Percentiles rank a stretch among this genome's conserved stretches.
Conservation (phyloP, 2,329 filamentous ascomycete genomes). For the Claviceps spartinae region DNA sequence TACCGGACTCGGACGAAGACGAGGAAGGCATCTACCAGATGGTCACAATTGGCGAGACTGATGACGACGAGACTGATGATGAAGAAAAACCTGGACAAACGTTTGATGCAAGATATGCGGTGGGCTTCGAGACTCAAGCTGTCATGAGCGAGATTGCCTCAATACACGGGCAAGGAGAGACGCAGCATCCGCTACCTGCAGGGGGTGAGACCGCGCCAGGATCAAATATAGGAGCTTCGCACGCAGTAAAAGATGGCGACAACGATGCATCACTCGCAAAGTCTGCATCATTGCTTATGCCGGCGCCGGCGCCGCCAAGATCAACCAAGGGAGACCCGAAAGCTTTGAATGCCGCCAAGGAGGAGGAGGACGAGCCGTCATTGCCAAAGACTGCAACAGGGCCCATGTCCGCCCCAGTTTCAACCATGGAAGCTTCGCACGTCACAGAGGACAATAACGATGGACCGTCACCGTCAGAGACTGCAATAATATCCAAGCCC, state of each 20-base stretch:
- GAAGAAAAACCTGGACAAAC: neutral
- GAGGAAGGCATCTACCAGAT: slow-evolving; percentile 1
- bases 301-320: neutral
- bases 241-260: neutral
- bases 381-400: neutral
- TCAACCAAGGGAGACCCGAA: neutral
- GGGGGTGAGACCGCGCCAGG: neutral
- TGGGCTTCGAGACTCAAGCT: slow-evolving; percentile 22
- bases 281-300: too few relatives aligned
- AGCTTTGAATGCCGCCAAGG: neutral
- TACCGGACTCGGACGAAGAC: slow-evolving; percentile 32
- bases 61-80: neutral
- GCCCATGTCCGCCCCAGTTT: neutral
- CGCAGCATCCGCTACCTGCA: too few relatives aligned
- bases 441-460: neutral
- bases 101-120: slow-evolving; percentile 11
- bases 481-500: neutral
- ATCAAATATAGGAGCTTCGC: neutral
- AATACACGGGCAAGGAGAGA: slow-evolving; percentile 8
- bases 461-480: neutral
- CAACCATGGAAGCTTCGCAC: neutral
- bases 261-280: too few relatives aligned
- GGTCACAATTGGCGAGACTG: neutral
- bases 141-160: slow-evolving; percentile 20
- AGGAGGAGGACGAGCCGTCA: neutral